A percentile compares a stretch with the other conserved stretches of the same genome.
These are phyloP conservation scores for Neostapfia colusana DNA, from an alignment of 176 grass and related monocot genomes.

Conservation along the genomic window DNA sequence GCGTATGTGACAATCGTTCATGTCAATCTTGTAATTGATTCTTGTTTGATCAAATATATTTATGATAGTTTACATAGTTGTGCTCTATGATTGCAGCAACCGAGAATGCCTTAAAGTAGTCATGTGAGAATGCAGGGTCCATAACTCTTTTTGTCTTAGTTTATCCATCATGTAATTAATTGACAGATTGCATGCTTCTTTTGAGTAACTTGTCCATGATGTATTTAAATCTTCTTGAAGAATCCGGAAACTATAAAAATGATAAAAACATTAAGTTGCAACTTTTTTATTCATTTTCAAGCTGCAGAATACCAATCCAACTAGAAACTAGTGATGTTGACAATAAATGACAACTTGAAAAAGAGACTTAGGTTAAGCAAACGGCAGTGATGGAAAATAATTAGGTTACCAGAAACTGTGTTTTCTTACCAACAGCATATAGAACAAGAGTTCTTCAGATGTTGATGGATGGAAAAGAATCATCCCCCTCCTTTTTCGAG, in stretches of 20 bases:
- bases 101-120: neutral
- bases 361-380: conserved; percentile 32
- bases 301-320: conserved; percentile 11
- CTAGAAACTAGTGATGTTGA: neutral
- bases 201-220: conserved; percentile 1
- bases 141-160: conserved; percentile 8
- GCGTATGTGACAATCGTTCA: neutral
- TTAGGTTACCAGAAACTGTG: conserved; percentile 42
- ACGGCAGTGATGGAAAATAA: conserved; percentile 32
- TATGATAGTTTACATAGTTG: conserved; percentile 20
- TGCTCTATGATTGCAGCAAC: conserved; percentile 7
- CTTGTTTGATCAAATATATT: conserved; percentile 3
- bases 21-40: conserved; percentile 23
- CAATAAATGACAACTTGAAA: conserved; percentile 32
- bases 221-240: conserved; percentile 14
- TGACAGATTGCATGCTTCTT: neutral
- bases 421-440: conserved; percentile 60
- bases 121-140: neutral
- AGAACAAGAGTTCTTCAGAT: conserved; percentile 58
- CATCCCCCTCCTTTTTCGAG: conserved; percentile 68
- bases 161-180: conserved; percentile 6
- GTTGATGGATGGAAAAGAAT: conserved; percentile 66
- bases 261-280: neutral
- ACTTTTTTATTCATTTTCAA: conserved; percentile 33
- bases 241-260: conserved; percentile 26